These are phyloP conservation scores for Populus hybrid DNA, from an alignment of 441 rosid genomes.

Conservation along the genomic window DNA sequence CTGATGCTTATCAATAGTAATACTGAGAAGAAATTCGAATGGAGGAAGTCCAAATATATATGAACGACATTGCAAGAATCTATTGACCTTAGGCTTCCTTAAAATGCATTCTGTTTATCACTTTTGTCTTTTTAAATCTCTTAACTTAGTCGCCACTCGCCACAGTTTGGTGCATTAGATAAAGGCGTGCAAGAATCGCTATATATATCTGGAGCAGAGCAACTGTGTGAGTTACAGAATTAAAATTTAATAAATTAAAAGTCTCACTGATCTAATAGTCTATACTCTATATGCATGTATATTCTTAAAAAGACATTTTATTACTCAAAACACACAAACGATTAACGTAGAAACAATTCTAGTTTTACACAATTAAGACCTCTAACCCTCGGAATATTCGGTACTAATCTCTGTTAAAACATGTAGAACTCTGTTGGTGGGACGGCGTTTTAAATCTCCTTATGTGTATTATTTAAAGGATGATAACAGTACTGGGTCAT, in stretches of 20 bases:
- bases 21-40: too few species aligned
- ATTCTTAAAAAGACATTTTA: too few species aligned
- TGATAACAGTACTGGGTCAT: not conserved
- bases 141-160: slow-evolving; percentile 78
- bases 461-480: not conserved
- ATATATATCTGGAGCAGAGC: too few species aligned
- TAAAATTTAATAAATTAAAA: too few species aligned
- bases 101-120: slow-evolving; percentile 37
- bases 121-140: slow-evolving; percentile 32
- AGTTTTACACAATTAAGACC: not conserved
- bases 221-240: too few species aligned
- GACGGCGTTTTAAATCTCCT: not conserved
- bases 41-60: too few species aligned
- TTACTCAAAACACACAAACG: too few species aligned
- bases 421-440: not conserved
- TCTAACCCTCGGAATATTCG: not conserved
- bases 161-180: not conserved
- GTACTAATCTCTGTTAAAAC: not conserved
- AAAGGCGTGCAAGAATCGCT: too few species aligned
- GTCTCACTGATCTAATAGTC: too few species aligned
- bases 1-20: not conserved
- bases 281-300: too few species aligned
- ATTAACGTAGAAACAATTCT: not conserved
- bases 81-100: slow-evolving; percentile 33
- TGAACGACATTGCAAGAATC: too few species aligned